Conservation (phyloP, 2,329 filamentous ascomycete species). For the Neopestalotiopsis sp. region DNA sequence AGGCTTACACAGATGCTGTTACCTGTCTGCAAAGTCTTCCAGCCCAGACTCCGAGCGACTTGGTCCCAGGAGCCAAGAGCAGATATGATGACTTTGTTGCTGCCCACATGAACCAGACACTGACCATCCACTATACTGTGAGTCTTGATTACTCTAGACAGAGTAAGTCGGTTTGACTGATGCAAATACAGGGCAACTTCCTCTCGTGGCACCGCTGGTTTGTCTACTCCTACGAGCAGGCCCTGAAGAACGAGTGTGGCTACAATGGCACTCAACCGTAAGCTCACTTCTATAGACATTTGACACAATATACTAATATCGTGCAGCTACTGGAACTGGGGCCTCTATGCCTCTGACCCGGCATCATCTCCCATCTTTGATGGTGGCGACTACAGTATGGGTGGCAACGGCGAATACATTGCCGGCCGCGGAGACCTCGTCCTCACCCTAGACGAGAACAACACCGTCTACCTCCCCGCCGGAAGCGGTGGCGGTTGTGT, state of each 20-base stretch:
- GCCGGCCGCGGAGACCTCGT: slow-evolving; percentile 5
- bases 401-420: slow-evolving; percentile 31
- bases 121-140: slow-evolving; percentile 38
- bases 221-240: slow-evolving; percentile 30
- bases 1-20: slow-evolving; percentile 15
- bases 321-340: slow-evolving; percentile 45
- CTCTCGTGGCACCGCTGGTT: slow-evolving; percentile 22
- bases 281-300: neutral
- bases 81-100: slow-evolving; percentile 28
- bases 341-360: slow-evolving; percentile 36
- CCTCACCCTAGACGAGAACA: slow-evolving; percentile 17
- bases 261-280: slow-evolving; percentile 31
- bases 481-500: slow-evolving; percentile 34
- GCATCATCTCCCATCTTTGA: slow-evolving; percentile 38
- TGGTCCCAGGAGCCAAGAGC: slow-evolving; percentile 11
- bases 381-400: slow-evolving; percentile 41
- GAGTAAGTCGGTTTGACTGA: neutral
- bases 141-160: slow-evolving; percentile 13
- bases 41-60: slow-evolving; percentile 6
- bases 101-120: slow-evolving; percentile 40
- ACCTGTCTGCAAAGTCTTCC: slow-evolving; percentile 11
- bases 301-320: neutral
- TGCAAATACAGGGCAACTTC: slow-evolving; percentile 21
- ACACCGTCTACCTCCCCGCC: slow-evolving; percentile 24
- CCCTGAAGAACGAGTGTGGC: slow-evolving; percentile 43